Base-by-base conservation (phyloP, 805 yeast species). In the Kodamaea neixiangensis region DNA sequence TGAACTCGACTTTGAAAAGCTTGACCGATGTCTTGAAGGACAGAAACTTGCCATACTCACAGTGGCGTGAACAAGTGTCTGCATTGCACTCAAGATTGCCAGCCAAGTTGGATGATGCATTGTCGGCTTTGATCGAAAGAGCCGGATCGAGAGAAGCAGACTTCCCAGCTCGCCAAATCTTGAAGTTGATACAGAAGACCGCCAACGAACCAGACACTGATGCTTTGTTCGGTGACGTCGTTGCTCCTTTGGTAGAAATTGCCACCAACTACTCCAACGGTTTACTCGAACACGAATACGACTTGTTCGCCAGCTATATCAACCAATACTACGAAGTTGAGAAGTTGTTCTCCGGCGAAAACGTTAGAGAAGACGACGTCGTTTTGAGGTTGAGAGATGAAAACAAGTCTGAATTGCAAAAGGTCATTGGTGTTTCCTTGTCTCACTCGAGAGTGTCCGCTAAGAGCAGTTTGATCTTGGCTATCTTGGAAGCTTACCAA, bases 381-480 rank as follows among this genome's bases (percentile, higher is more conserved):
- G 83, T 94, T 54, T 80, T 94, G 72, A 78, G 76, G 58, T 78
- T 96, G 54, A 86, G 99, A 71, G 98, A 94, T 60, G 91, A 88
- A 68, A 81, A 91, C 75, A 85, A 87, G 67, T 81, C 85, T 48
- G 86, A 87, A 54, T 78, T 93, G 65, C 75, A 77, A 43, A 82
- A 81, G 63, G 98, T 93, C 49, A 85, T 89, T 48, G 61, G 75
- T 53, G 78, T 80, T 49, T 90, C 87, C 25, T 79, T 92, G 65
- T 92, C 98, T 10, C 99, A 96, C 70, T 83, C 96, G 14, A 85
- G 96, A 67, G 94, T 92, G 31, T 87, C 96, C 48, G 90, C 97
- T 44, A 94, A 92, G 79, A 94, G 91, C 75, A 89, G 87, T 67
- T 80, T 96, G 65, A 78, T 94, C 48, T 77, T 89, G 65, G 97